Evolutionary conservation across 23 red algal species (phyloP), one percentile per base, ranked within the genome.

Genomic region (Gracilaria gracilis): DNA sequence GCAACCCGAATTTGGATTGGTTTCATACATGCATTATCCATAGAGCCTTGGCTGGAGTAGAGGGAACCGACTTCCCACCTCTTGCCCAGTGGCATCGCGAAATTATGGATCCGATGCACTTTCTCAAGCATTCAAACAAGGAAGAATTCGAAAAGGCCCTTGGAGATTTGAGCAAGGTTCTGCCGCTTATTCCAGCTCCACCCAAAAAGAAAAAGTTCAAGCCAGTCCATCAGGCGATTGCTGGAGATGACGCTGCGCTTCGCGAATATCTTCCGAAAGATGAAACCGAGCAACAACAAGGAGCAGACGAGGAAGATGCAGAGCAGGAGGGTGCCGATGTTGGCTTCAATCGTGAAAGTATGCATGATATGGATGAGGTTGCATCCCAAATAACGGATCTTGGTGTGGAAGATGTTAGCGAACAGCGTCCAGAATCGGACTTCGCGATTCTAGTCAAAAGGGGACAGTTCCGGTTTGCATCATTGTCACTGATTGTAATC

Each of bases 1-100:
- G 35, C 64, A 90, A 90, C 53, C 87, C 87, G 16, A 90, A 80
- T 61, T 61, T 90, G 71, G 87, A 79, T 46, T 90, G 87, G 87
- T 80, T 80, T 39, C 71, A 90, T 32, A 90, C 61, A 46, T 90
- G 87, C 38, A 57, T 90, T 38, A 42, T 90, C 4, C 87, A 90
- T 48, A 73, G 87, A 19, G 74, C 76, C 11, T 15, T 90, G 31
- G 40, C 31, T 81, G 87, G 87, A 17, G n/a, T 35, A 49, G 57
- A 46, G 16, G 54, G 21, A 24, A 67, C 73, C 17, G 87, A 90
- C 38, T 90, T 81, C 25, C 87, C 87, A 33, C 34, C 71, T 12
- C 51, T 80, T 48, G 31, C 87, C 4, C 67, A 71, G 37, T 90
- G 87, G 87, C 87, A 90, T 37, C 32, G 15, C 9, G 27, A 79